A percentile compares a stretch with the other conserved stretches of the same genome.
These are phyloP conservation scores for Orbilia quercus DNA, from an alignment of 2,329 filamentous ascomycete genomes.

Conservation along the genomic window DNA sequence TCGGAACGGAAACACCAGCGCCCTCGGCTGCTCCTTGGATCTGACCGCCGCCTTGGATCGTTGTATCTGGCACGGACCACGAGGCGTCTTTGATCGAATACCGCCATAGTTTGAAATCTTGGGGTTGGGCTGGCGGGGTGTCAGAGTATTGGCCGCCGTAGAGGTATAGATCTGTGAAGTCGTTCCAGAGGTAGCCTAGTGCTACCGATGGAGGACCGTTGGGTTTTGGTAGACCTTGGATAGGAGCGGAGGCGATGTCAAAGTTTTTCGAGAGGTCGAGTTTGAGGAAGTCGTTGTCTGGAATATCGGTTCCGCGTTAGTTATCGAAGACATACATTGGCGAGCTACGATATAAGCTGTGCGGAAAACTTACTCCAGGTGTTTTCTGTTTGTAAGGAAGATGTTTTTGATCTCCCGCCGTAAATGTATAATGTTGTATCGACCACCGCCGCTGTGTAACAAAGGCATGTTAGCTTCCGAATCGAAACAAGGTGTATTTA, in stretches of 20 bases:
- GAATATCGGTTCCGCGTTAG: conserved; percentile 9
- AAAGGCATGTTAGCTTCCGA: conserved; percentile 54
- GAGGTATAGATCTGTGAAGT: conserved; percentile 75
- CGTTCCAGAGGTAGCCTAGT: conserved; percentile 79
- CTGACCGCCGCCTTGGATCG: conserved; percentile 26
- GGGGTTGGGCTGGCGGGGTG: conserved; percentile 69
- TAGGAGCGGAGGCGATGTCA: conserved; percentile 72
- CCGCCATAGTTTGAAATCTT: conserved; percentile 74
- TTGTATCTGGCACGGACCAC: conserved; percentile 56
- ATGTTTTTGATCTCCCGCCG: conserved; percentile 74
- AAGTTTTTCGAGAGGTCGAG: conserved; percentile 80
- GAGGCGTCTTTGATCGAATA: conserved; percentile 69
- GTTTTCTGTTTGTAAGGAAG: conserved; percentile 70
- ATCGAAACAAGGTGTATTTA: neutral
- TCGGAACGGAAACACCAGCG: conserved; percentile 76
- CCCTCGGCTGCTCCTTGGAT: conserved; percentile 79
- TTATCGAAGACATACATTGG: neutral
- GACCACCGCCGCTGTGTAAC: conserved; percentile 70
- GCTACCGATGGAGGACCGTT: conserved; percentile 77
- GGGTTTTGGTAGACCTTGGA: conserved; percentile 73
- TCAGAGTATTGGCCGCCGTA: conserved; percentile 81
- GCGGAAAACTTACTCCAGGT: conserved; percentile 75
- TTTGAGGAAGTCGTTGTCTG: conserved; percentile 77
- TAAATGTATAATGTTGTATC: conserved; percentile 83
- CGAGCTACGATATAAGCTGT: neutral